Base-by-base conservation (phyloP, 768 basidiomycete species). In the Imleria badia region DNA sequence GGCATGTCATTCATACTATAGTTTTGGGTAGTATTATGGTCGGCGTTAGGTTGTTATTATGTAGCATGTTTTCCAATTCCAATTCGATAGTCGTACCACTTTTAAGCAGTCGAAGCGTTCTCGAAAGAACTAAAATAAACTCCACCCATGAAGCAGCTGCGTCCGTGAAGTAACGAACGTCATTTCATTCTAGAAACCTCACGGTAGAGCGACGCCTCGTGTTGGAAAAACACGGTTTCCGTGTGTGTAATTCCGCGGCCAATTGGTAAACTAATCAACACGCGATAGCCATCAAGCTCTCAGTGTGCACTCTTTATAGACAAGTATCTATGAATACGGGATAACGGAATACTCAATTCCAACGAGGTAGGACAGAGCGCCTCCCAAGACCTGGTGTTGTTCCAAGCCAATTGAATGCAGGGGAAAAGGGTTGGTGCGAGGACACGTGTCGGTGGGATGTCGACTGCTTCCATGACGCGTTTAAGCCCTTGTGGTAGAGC, bases 201-300 rank as follows among this genome's bases (percentile, higher is more conserved):
- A 47, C 48, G 42, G 54, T 56, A 52, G 31, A 51, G 35, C 29
- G 13, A 39, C 29, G 34, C 49, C 54, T 53, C 62, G 38, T 64
- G 60, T 50, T 41, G 43, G 23, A 43, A 35, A 44, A 43, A 60
- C 44, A 53, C 36, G 26, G 41, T 56, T 40, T 30, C 29, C 47
- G 59, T 60, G 59, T 60, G 59, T 54, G 59, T 44, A 55, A 67
- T 67, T 52, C 67, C 60, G 67, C 67, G 65, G 64, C 19, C 35
- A 61, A 38, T 17, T 46, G 33, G 38, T n/a, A 47, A 39, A 50
- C 45, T 51, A 45, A 42, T 30, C 23, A 53, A 62, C 62, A 61
- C 47, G 54, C 53, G 60, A 53, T 48, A 54, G 33, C 53, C 38
- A 47, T 52, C 58, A 55, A 66, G 54, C 55, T 46, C 54, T 55